These are phyloP conservation scores for Cynara cardunculus DNA, from an alignment of 129 eudicot species.

Conservation along the genomic window DNA sequence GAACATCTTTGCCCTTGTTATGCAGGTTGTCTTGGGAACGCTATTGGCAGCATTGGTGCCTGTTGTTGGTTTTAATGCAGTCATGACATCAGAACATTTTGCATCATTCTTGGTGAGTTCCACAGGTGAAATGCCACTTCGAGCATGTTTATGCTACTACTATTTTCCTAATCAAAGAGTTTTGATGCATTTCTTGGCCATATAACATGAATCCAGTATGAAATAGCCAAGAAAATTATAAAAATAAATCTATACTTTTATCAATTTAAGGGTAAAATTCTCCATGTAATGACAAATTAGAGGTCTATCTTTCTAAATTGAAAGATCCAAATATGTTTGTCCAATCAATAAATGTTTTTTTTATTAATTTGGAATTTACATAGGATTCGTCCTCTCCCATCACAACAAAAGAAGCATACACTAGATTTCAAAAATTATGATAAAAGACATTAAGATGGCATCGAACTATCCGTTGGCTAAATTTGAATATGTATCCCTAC, in stretches of 20 bases:
- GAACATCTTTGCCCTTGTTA: constrained; percentile 3
- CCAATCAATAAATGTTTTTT: not conserved
- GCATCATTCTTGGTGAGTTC: constrained; percentile 91
- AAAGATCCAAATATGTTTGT: constrained; percentile 3
- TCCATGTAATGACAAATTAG: not conserved
- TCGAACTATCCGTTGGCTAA: not conserved
- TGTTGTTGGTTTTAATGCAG: constrained; percentile 98
- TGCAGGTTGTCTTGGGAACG: constrained; percentile 94
- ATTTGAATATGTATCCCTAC: not conserved
- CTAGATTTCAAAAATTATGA: not conserved
- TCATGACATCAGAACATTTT: constrained; percentile 98
- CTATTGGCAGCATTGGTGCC: constrained; percentile 94
- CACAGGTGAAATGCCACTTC: not conserved
- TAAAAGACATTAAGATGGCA: not conserved
- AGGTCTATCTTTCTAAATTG: constrained; percentile 1
- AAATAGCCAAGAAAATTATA: not conserved
- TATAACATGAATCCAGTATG: not conserved
- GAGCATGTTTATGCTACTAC: not conserved
- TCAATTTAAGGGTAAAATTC: not conserved
- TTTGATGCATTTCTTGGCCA: not conserved
- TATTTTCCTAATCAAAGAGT: not conserved
- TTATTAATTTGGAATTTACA: not conserved
- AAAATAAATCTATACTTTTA: not conserved
- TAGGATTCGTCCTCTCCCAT: not conserved
- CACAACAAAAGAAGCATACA: not conserved